Evolutionary conservation across 345 rosid species (phyloP).

Genomic region (Acer saccharum): DNA sequence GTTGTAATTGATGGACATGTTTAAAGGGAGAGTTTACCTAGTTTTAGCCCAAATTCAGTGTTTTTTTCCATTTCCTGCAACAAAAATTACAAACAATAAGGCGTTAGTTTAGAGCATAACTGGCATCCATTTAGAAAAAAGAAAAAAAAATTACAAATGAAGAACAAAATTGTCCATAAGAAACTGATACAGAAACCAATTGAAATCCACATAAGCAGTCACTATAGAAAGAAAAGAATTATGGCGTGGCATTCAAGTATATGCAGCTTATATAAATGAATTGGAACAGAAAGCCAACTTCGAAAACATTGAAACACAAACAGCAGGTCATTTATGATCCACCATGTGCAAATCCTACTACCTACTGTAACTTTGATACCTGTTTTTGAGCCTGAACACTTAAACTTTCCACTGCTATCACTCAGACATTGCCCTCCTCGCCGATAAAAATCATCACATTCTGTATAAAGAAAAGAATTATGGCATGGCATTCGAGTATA

Average conservation of each 20-base stretch:
- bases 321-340: neutral
- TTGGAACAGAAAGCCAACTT: too few relatives aligned
- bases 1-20: neutral
- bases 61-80: neutral
- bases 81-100: neutral
- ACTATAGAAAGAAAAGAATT: too few relatives aligned
- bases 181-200: neutral
- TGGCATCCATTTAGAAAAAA: neutral
- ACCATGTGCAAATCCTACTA: neutral
- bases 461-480: too few relatives aligned
- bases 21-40: neutral
- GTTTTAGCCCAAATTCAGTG: accelerated
- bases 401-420: neutral
- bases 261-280: neutral
- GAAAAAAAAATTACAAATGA: neutral
- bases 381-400: neutral
- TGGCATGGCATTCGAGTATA: too few relatives aligned
- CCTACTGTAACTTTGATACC: neutral
- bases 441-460: too few relatives aligned
- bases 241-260: neutral
- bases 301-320: neutral
- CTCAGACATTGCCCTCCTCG: slow-evolving; percentile 13
- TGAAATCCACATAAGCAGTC: too few relatives aligned
- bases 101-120: neutral
- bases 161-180: too few relatives aligned